Evolutionary conservation across 1,139 yeast species (phyloP), one percentile per base, ranked within the genome.

Genomic region (Casaregolazyma suthepensis): DNA sequence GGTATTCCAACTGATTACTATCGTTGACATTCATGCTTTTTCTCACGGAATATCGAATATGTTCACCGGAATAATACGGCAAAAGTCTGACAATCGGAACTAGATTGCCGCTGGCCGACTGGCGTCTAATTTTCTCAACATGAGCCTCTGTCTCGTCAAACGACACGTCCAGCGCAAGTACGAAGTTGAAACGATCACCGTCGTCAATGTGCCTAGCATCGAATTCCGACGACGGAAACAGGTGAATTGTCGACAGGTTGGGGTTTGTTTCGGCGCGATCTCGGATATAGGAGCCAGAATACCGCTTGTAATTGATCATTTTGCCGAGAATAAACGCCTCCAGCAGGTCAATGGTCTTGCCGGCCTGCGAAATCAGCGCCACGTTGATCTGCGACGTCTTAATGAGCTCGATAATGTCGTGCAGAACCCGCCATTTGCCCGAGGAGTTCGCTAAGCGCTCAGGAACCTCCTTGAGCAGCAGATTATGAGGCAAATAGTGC

Each of bases 11-110:
- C 38, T 63, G 66, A 22, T 59, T 23, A 13, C 42, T 17, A 5
- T 40, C 43, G 10, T 35, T 43, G 13, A 38, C 50, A 19, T 18
- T 10, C 22, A 31, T 35, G 17, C 23, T 26, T 17, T 47, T 46
- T 9, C 52, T 43, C 10, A 54, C 51, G 54, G 53, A 55, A 45
- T 62, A 57, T 46, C 64, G 58, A 23, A 71, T 65, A 53, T 91
- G 98, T 62, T 91, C 97, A 35, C 89, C 82, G 1, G 96, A 85
- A 64, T 87, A 83, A 58, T 85, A 79, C 1, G 96, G 87, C 1
- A 88, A 80, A 26, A 91, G 71, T 42, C 93, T 73, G 22, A 93
- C 68, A 3, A 87, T 72, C 1, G 94, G 87, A 0, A 85, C 76
- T 51, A 61, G 60, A 4, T 18, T 42, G 3, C 46, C 31, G 5